A percentile compares a stretch with the other conserved stretches of the same genome.
These are phyloP conservation scores for Linum tenue DNA, from an alignment of 345 rosid genomes.

Conservation along the genomic window DNA sequence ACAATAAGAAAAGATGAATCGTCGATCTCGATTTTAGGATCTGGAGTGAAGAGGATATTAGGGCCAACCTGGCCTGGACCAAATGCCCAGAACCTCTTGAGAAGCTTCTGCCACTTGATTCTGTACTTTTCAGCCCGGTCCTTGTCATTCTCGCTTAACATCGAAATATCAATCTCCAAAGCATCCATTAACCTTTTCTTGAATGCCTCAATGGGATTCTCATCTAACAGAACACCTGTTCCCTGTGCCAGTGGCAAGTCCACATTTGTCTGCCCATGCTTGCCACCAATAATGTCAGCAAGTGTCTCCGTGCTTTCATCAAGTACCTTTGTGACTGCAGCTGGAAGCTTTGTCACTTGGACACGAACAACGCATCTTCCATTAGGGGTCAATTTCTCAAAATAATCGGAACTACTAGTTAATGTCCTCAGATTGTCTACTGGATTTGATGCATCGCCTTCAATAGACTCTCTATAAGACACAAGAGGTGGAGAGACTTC, in stretches of 20 bases:
- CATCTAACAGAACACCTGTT: conserved; percentile 26
- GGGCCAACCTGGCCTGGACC: conserved; percentile 94
- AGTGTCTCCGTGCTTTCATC: conserved; percentile 72
- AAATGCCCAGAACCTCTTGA: conserved; percentile 78
- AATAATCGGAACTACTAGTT: conserved; percentile 41
- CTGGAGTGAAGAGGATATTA: conserved; percentile 75
- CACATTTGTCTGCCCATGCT: conserved; percentile 37
- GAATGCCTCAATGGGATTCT: conserved; percentile 48
- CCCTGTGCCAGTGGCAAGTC: conserved; percentile 33
- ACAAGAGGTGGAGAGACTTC: conserved; percentile 91
- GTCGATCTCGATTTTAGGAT: conserved; percentile 25
- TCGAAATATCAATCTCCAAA: conserved; percentile 37
- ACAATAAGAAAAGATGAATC: conserved; percentile 41
- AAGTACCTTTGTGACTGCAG: conserved; percentile 60
- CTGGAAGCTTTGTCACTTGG: conserved; percentile 75
- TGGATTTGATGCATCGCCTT: conserved; percentile 48
- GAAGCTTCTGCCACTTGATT: conserved; percentile 57
- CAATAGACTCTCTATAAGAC: conserved; percentile 80
- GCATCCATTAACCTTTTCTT: conserved; percentile 48
- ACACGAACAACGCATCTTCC: conserved; percentile 70
- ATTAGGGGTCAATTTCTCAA: conserved; percentile 69
- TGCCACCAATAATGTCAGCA: conserved; percentile 58
- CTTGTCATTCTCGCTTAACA: conserved; percentile 43
- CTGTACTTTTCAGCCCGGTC: conserved; percentile 49
- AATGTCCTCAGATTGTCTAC: conserved; percentile 55